These are phyloP conservation scores for Phoma sp. DNA, from an alignment of 2,329 filamentous ascomycete genomes.

Conservation along the genomic window DNA sequence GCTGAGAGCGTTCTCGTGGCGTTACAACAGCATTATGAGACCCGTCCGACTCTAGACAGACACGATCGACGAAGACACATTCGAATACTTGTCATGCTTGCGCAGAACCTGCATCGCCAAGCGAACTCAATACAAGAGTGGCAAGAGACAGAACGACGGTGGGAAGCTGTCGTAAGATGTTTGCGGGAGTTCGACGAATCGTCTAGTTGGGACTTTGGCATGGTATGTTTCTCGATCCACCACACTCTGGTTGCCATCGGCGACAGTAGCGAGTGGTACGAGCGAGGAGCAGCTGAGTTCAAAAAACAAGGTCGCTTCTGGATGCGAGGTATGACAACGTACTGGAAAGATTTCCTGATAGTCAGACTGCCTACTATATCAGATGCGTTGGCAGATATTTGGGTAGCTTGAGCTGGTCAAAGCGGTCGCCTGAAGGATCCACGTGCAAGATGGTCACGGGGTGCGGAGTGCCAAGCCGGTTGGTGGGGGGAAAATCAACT, in stretches of 20 bases:
- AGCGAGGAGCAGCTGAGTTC: neutral
- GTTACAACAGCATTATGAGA: neutral
- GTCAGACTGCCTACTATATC: neutral
- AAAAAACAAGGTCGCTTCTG: neutral
- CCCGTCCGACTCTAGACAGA: neutral
- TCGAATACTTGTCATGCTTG: neutral
- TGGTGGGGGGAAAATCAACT: no score
- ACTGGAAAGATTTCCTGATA: neutral
- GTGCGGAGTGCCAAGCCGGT: no score
- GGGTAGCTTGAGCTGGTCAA: no score
- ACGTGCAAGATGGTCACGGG: no score
- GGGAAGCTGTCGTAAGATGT: neutral
- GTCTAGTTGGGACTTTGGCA: neutral
- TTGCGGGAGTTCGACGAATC: neutral
- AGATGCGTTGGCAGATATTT: constrained; percentile 21
- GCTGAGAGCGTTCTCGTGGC: neutral
- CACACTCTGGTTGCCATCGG: neutral
- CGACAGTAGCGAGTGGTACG: neutral
- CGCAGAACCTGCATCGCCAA: neutral
- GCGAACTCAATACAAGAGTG: neutral
- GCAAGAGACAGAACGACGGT: neutral
- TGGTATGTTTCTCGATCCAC: neutral
- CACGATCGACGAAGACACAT: neutral
- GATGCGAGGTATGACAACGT: neutral
- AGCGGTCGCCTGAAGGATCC: no score